Evolutionary conservation across 805 yeast species (phyloP), one percentile per base, ranked within the genome.

Genomic region (Wickerhamomyces hampshirensis): DNA sequence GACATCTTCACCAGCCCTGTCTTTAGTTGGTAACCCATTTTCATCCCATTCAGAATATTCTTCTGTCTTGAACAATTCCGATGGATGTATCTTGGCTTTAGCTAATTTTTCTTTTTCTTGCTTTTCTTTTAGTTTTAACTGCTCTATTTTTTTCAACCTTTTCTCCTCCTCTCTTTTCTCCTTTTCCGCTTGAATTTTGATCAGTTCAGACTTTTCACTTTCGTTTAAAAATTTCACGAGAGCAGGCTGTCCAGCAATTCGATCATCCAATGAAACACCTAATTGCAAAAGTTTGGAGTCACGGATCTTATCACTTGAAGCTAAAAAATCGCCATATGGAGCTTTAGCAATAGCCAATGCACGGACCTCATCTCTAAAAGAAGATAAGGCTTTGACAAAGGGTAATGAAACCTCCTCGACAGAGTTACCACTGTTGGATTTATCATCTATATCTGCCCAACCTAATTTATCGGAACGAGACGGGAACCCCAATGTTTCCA

Each of bases 201-300:
- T 50, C 29, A 85, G 66, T 40, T 82, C 91, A 26, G 65, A 68
- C 56, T 75, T 77, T 56, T 91, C 98, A 23, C 68, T 71, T 6
- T 66, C 74, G 35, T 74, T 78, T 45, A 93, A 66, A 50, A 91
- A 83, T 60, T 93, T 93, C 30, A 93, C 72, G 42, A 93, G 70
- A 0, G 97, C 89, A n/a, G 79, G 71, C 50, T 73, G 76, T 3
- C 81, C 88, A 41, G 73, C 82, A 5, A 78, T 69, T 52, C 97
- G 77, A 61, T 93, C 98, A 57, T 91, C 98, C 37, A 93, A 66
- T 1, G 94, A 77, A 28, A 93, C 82, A 19, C 94, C 93, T 43
- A 88, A 64, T 18, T 76, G 71, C 41, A 87, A 64, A 48, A 93
- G 63, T 26, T 83, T 93, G 13, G 71, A 61, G 47, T 81, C 77